A percentile compares a stretch with the other conserved stretches of the same genome.
Evolutionary conservation across 2,329 filamentous ascomycete genomes (phyloP).

Genomic region (Plenodomus lindquistii): DNA sequence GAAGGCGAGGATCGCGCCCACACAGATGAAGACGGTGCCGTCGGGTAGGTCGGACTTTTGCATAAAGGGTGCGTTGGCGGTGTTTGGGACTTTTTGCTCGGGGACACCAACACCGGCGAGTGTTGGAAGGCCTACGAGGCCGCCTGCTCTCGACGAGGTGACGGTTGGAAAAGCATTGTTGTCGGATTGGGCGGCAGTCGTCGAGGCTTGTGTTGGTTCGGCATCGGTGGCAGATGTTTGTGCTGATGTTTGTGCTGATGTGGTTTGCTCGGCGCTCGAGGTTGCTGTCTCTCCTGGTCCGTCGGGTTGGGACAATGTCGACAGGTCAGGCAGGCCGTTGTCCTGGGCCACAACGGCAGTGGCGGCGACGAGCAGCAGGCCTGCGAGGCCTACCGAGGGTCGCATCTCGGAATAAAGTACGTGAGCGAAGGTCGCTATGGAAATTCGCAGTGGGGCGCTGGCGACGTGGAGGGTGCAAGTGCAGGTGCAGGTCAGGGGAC

Average conservation of each 20-base stretch:
- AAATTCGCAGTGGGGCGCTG: slow-evolving; percentile 9
- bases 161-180: slow-evolving; percentile 10
- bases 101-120: slow-evolving; percentile 65
- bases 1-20: slow-evolving; percentile 84
- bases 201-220: slow-evolving; percentile 14
- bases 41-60: slow-evolving; percentile 82
- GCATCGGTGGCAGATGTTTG: slow-evolving; percentile 12
- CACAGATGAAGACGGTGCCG: slow-evolving; percentile 94
- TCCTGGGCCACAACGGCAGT: slow-evolving; percentile 39
- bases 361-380: slow-evolving; percentile 35
- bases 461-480: slow-evolving; percentile 9
- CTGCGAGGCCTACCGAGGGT: slow-evolving; percentile 33
- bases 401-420: slow-evolving; percentile 32
- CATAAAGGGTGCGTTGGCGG: slow-evolving; percentile 86
- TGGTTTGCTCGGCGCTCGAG: slow-evolving; percentile 7
- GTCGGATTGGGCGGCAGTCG: slow-evolving; percentile 10
- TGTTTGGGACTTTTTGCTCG: slow-evolving; percentile 77
- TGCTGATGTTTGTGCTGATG: slow-evolving; percentile 19
- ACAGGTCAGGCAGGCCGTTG: slow-evolving; percentile 32
- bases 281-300: slow-evolving; percentile 18
- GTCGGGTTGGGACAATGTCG: slow-evolving; percentile 27
- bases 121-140: slow-evolving; percentile 54
- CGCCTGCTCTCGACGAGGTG: slow-evolving; percentile 24
- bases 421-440: slow-evolving; percentile 11
- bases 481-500: slow-evolving; percentile 22